Evolutionary conservation across 805 yeast species (phyloP).

Genomic region (Yarrowia keelungensis): DNA sequence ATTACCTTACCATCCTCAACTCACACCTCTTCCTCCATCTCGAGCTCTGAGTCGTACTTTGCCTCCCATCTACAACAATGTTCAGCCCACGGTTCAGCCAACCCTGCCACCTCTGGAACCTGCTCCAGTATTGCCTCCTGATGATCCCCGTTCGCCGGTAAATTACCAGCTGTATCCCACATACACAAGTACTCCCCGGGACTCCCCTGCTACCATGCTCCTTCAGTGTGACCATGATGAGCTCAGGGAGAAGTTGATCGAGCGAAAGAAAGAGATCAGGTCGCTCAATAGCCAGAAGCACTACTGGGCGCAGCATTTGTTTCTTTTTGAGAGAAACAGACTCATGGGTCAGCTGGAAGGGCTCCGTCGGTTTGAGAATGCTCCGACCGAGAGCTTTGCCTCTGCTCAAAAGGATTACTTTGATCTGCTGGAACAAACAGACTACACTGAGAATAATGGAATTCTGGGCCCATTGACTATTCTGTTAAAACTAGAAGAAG

Average conservation of each 20-base stretch:
- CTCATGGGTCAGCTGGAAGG: neutral
- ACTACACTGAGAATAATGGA: neutral
- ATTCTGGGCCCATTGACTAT: conserved; percentile 3
- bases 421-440: neutral
- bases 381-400: neutral
- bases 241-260: neutral
- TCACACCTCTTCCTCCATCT: neutral
- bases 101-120: neutral
- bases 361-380: neutral
- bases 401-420: conserved; percentile 2
- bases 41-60: neutral
- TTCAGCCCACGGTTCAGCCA: neutral
- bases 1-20: neutral
- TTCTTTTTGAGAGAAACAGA: neutral
- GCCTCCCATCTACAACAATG: neutral
- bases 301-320: neutral
- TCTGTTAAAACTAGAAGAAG: neutral
- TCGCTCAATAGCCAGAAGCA: neutral
- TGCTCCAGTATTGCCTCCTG: neutral
- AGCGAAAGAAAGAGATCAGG: neutral
- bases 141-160: neutral
- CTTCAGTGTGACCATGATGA: neutral
- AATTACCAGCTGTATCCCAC: neutral
- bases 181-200: neutral
- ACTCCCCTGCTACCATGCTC: neutral